These are phyloP conservation scores for Ophiobolus disseminans DNA, from an alignment of 2,329 filamentous ascomycete genomes.

Conservation along the genomic window DNA sequence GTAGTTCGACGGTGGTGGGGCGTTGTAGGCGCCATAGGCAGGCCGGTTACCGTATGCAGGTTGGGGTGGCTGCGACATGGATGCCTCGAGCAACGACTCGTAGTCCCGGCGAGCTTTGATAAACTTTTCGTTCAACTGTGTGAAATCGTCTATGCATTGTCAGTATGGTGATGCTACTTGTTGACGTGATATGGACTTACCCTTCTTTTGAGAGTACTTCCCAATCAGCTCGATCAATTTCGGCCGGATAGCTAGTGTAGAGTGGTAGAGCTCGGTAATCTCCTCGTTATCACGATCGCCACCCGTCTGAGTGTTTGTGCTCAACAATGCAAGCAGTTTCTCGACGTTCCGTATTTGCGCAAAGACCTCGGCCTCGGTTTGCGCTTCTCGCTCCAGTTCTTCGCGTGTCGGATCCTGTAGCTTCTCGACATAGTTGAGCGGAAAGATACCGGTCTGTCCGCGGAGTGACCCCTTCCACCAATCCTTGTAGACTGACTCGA, in stretches of 20 bases:
- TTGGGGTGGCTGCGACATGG: slow-evolving; percentile 92
- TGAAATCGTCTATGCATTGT: slow-evolving; percentile 81
- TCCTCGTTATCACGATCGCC: slow-evolving; percentile 91
- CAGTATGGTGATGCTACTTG: slow-evolving; percentile 5
- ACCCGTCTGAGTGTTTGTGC: slow-evolving; percentile 68
- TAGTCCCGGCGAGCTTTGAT: slow-evolving; percentile 98
- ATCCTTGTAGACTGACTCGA: slow-evolving; percentile 98
- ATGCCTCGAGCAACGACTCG: slow-evolving; percentile 91
- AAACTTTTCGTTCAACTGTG: slow-evolving; percentile 98
- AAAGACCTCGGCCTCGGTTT: slow-evolving; percentile 88
- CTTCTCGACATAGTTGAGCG: slow-evolving; percentile 98
- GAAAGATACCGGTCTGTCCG: slow-evolving; percentile 96
- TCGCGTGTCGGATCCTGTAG: slow-evolving; percentile 92
- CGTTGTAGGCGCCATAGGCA: slow-evolving; percentile 42
- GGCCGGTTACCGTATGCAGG: slow-evolving; percentile 75
- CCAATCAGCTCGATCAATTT: slow-evolving; percentile 98
- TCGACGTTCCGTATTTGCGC: slow-evolving; percentile 79
- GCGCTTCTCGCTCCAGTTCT: slow-evolving; percentile 91
- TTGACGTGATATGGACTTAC: slow-evolving; percentile 54
- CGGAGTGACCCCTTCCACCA: slow-evolving; percentile 98
- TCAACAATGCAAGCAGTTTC: slow-evolving; percentile 85
- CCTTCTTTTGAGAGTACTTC: slow-evolving; percentile 99
- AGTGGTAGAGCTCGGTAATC: slow-evolving; percentile 89
- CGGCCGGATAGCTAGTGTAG: slow-evolving; percentile 89
- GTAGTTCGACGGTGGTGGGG: slow-evolving; percentile 38